These are phyloP conservation scores for Hypoxylon lenormandii DNA, from an alignment of 495 filamentous ascomycete species.

Conservation along the genomic window DNA sequence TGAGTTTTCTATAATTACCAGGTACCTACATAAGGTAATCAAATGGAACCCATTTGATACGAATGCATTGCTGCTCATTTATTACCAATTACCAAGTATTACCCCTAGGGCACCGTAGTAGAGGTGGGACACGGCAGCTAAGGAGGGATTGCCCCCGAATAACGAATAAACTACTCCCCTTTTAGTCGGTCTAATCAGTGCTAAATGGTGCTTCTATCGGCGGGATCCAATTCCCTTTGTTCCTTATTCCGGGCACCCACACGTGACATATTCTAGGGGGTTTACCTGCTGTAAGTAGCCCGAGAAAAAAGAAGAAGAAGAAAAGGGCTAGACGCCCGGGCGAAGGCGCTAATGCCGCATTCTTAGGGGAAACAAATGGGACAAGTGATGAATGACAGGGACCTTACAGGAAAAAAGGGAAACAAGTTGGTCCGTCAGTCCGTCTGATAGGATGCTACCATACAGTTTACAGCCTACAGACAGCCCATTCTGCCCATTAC, in stretches of 20 bases:
- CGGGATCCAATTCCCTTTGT: constrained; percentile 26
- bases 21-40: too few species aligned
- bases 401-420: constrained; percentile 14
- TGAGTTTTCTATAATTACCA: too few species aligned
- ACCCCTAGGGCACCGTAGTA: constrained; percentile 13
- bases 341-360: constrained; percentile 36
- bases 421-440: constrained; percentile 1
- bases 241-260: constrained; percentile 26
- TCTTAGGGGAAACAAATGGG: background rate
- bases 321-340: constrained; percentile 24
- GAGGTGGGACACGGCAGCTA: constrained; percentile 29
- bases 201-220: constrained; percentile 11
- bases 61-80: constrained; percentile 28
- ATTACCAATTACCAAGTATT: constrained; percentile 10
- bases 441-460: constrained; percentile 18
- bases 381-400: background rate
- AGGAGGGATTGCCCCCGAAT: constrained; percentile 23
- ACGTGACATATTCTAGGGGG: constrained; percentile 27
- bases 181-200: background rate
- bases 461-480: background rate
- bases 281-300: constrained; percentile 18
- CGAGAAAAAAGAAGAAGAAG: constrained; percentile 14
- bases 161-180: constrained; percentile 13
- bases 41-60: background rate
- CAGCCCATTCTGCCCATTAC: too few species aligned